Evolutionary conservation across 768 basidiomycete genomes (phyloP), one percentile per base, ranked within the genome.

Genomic region (Pisolithus tinctorius): DNA sequence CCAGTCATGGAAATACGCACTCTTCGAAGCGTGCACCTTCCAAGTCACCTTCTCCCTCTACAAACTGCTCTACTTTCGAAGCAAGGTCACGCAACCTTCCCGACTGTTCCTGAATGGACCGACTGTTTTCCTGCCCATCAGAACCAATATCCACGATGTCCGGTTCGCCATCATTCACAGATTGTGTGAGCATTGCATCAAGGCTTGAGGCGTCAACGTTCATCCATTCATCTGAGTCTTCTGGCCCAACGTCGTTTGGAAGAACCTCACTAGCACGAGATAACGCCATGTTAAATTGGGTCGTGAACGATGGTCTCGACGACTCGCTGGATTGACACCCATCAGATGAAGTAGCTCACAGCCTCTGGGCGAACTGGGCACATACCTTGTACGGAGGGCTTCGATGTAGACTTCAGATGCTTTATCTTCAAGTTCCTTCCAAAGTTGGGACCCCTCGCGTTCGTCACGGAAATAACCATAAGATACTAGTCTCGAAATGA

Each of bases 11-110:
- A 13, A 10, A 40, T 16, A 73, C 87, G 62, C 69, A 98, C 94
- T 97, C 95, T 49, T 84, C 82, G 61, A 99, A 95, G 55, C 75
- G 70, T 0, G 93, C 96, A 4, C 96, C 96, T 55, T 91, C 86
- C 8, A 96, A 54, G 53, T 89, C 86, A 2, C 96, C 96, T 62
- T 94, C 71, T 2, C 88, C 93, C 58, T 92, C 83, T 2, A 99
- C 84, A 63, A 99, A 99, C n/a, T 74, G 72, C 58, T 89, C 86
- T 1, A 99, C 91, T 63, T 90, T 89, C 53, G 78, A 70, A 10
- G 96, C 94, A 48, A 99, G 75, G 53, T 79, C 77, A 58, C 81
- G 82, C 29, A 98, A 69, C 53, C 79, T 80, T 20, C 75, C 65
- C 9, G 92, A 85, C 63, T 91, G 86, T 52, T 80, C 76, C 26